A percentile compares a stretch with the other conserved stretches of the same genome.
phyloP scores from a whole-genome alignment of 2,329 filamentous ascomycete species.

The Neonectria punicea region DNA sequence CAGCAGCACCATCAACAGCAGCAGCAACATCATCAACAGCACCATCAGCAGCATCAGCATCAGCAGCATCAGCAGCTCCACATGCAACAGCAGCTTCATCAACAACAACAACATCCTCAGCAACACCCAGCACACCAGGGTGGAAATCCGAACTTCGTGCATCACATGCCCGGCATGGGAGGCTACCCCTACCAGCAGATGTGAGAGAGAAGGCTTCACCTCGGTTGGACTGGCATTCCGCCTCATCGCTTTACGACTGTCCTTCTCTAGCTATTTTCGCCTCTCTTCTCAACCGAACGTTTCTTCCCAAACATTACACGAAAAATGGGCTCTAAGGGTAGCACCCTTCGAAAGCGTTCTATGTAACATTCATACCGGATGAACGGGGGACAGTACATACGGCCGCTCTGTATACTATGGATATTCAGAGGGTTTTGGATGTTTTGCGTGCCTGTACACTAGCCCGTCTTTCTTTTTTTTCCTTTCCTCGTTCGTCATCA shows the following conservation, averaged over 20 bases:
- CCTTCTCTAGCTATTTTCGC: neutral
- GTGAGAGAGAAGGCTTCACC: constrained; percentile 8
- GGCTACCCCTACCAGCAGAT: constrained; percentile 41
- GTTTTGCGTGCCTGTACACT: constrained; percentile 37
- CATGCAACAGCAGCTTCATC: neutral
- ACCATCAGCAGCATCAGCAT: constrained; percentile 24
- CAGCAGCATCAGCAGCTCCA: constrained; percentile 29
- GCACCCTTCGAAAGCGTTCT: constrained; percentile 10
- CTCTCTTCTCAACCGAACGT: constrained; percentile 1
- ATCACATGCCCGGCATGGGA: constrained; percentile 44
- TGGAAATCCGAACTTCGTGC: constrained; percentile 37
- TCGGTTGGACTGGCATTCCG: neutral
- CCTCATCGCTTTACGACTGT: neutral
- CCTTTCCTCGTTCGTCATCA: constrained; percentile 5
- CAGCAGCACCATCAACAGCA: constrained; percentile 29
- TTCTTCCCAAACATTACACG: constrained; percentile 18
- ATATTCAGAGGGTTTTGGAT: constrained; percentile 39
- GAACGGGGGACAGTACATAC: constrained; percentile 33
- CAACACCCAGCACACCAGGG: constrained; percentile 37
- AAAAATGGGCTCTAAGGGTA: constrained; percentile 18
- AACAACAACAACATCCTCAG: constrained; percentile 32
- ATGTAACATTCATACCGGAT: constrained; percentile 28
- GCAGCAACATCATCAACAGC: constrained; percentile 16
- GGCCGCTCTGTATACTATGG: constrained; percentile 39
- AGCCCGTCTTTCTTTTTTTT: constrained; percentile 22